phyloP scores from a whole-genome alignment of 2,329 filamentous ascomycete species.

The Coleophoma cylindrospora region DNA sequence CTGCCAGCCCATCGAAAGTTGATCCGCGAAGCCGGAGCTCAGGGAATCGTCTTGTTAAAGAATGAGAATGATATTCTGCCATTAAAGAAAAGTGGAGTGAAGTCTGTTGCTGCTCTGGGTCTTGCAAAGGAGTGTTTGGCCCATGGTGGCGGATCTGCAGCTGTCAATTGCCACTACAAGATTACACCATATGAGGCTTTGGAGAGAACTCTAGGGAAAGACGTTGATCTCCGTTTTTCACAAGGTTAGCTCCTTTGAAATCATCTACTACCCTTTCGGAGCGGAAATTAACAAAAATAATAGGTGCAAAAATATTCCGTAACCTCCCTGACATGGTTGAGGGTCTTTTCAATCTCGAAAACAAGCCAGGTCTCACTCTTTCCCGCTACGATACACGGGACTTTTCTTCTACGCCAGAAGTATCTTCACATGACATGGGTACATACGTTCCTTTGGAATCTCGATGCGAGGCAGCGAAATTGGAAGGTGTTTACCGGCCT shows the following conservation, averaged over 20 bases:
- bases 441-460: too few species aligned
- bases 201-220: too few species aligned
- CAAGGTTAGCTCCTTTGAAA: neutral
- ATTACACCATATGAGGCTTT: neutral
- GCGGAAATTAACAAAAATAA: too few species aligned
- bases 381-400: neutral
- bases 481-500: neutral
- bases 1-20: neutral
- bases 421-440: neutral
- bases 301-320: too few species aligned
- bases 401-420: neutral
- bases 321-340: too few species aligned
- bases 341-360: too few species aligned
- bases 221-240: neutral
- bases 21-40: constrained; percentile 1
- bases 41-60: constrained; percentile 5
- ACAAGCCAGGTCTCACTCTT: too few species aligned
- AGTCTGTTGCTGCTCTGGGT: neutral
- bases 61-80: constrained; percentile 2
- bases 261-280: neutral
- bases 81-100: neutral
- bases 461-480: neutral
- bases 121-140: neutral
- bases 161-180: neutral
- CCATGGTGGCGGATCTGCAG: neutral